Evolutionary conservation across 495 filamentous ascomycete genomes (phyloP).

Genomic region (Gamarada debralockiae): DNA sequence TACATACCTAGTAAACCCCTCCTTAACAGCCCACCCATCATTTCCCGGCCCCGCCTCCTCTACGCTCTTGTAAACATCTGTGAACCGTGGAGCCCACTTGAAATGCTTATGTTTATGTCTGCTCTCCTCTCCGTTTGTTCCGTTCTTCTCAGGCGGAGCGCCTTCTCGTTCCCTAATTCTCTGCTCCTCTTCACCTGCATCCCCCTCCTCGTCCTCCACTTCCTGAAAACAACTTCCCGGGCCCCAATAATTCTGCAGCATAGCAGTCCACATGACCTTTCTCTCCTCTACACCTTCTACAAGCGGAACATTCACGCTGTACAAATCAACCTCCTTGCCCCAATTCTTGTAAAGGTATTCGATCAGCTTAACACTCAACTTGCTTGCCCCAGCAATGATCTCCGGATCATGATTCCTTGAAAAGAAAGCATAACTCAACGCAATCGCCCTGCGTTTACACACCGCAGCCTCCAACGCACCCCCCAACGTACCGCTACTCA

Average conservation of each 20-base stretch:
- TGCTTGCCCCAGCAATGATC: constrained; percentile 70
- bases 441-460: constrained; percentile 71
- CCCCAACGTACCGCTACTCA: constrained; percentile 86
- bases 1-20: constrained; percentile 81
- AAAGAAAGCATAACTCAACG: constrained; percentile 85
- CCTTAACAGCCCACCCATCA: constrained; percentile 91
- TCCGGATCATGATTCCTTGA: constrained; percentile 68
- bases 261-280: constrained; percentile 72
- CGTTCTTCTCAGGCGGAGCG: constrained; percentile 28
- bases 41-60: constrained; percentile 77
- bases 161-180: constrained; percentile 59
- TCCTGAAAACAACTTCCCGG: constrained; percentile 81
- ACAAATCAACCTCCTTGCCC: constrained; percentile 72
- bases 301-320: constrained; percentile 83
- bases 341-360: constrained; percentile 75
- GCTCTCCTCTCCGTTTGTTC: constrained; percentile 18
- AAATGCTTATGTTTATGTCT: constrained; percentile 76
- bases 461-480: constrained; percentile 91
- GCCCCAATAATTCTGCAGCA: constrained; percentile 87
- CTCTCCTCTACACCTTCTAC: constrained; percentile 59
- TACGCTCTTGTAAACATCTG: constrained; percentile 80
- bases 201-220: constrained; percentile 55
- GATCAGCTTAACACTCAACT: constrained; percentile 66
- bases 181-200: constrained; percentile 61
- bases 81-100: constrained; percentile 86